Conservation (phyloP, 2,329 filamentous ascomycete genomes). For the Pseudogymnoascus sp. region DNA sequence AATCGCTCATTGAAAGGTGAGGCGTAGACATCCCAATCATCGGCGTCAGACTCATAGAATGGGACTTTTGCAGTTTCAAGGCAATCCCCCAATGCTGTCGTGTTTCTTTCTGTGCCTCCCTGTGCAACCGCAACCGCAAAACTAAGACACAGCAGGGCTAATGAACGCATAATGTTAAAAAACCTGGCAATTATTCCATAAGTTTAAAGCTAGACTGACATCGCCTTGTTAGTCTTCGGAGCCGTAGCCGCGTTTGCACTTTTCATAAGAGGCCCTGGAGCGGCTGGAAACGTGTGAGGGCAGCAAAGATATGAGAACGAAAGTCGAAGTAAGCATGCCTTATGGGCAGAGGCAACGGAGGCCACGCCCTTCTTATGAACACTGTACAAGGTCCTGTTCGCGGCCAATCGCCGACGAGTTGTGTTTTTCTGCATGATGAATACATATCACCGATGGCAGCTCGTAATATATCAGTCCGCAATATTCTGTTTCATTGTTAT, state of each 20-base stretch:
- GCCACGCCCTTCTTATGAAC: background rate
- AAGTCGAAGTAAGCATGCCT: background rate
- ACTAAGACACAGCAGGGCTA: background rate
- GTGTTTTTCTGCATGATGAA: background rate
- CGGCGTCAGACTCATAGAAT: background rate
- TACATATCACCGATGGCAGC: background rate
- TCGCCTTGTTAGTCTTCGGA: background rate
- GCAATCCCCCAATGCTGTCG: background rate
- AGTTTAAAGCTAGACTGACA: too few relatives aligned
- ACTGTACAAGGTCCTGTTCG: background rate
- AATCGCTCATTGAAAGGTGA: conserved; percentile 22
- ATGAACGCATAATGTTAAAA: background rate
- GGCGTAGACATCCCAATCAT: background rate
- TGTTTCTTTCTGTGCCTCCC: background rate
- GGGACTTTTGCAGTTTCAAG: background rate
- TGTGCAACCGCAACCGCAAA: background rate
- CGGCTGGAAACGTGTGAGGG: background rate
- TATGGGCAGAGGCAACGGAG: background rate
- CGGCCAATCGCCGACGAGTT: background rate
- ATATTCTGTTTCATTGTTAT: background rate
- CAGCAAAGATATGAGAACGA: background rate
- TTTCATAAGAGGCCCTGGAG: background rate
- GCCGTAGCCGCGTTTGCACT: background rate
- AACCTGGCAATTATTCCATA: background rate
- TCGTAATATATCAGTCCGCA: background rate